Evolutionary conservation across 1,284 basidiomycete species (phyloP).

Genomic region (Polyporus tsugae): DNA sequence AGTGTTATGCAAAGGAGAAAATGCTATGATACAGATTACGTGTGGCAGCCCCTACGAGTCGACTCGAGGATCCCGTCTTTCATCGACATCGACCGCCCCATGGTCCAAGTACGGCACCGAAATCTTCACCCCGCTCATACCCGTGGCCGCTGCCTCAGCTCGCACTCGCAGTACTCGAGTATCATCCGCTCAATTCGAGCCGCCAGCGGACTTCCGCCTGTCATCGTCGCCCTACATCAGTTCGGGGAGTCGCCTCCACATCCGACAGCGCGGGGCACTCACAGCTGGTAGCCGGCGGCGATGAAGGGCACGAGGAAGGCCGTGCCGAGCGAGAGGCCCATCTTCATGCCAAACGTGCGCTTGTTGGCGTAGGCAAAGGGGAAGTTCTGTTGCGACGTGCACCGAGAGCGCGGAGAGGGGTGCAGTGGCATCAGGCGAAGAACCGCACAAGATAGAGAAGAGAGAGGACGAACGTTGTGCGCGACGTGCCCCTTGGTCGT

Average conservation of each 20-base stretch:
- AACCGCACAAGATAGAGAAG: constrained; percentile 31
- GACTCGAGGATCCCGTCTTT: background rate
- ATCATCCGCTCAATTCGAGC: constrained; percentile 33
- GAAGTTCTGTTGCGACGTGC: constrained; percentile 36
- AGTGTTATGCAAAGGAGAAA: background rate
- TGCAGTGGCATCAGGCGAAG: background rate
- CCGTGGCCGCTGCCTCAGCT: constrained; percentile 33
- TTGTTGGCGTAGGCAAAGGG: constrained; percentile 41
- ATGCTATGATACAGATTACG: background rate
- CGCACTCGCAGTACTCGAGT: constrained; percentile 35
- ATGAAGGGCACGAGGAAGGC: constrained; percentile 42
- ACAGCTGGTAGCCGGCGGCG: constrained; percentile 41
- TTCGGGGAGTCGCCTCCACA: constrained; percentile 25
- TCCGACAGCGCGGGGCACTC: constrained; percentile 23
- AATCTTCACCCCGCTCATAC: too few relatives aligned
- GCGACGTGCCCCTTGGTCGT: constrained; percentile 25
- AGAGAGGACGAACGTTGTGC: constrained; percentile 25
- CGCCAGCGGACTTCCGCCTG: constrained; percentile 36
- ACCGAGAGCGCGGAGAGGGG: too few relatives aligned
- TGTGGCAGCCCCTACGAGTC: background rate
- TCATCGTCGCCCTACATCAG: constrained; percentile 32
- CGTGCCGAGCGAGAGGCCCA: constrained; percentile 28
- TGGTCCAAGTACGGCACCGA: background rate
- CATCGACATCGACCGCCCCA: background rate
- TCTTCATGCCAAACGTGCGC: constrained; percentile 37